phyloP scores from a whole-genome alignment of 1,284 basidiomycete genomes.

The Anthracocystis setariae region DNA sequence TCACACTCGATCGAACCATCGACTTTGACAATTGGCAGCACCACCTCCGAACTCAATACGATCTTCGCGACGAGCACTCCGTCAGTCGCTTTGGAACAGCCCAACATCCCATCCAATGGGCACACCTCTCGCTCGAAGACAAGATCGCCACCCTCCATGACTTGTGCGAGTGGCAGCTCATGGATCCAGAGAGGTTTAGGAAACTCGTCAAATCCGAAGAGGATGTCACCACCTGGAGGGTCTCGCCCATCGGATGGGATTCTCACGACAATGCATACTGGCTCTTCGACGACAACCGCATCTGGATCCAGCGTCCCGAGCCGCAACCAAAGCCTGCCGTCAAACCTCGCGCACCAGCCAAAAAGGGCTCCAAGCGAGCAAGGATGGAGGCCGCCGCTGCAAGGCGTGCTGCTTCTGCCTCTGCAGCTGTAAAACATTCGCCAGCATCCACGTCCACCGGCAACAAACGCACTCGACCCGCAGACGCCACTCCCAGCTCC shows the following conservation, averaged over 20 bases:
- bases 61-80: constrained; percentile 36
- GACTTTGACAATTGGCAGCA: constrained; percentile 61
- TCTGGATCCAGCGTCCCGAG: constrained; percentile 80
- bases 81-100: constrained; percentile 49
- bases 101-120: constrained; percentile 68
- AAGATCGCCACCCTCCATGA: constrained; percentile 68
- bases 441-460: constrained; percentile 45
- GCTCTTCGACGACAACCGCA: constrained; percentile 84
- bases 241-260: constrained; percentile 88
- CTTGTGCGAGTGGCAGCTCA: constrained; percentile 72
- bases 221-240: constrained; percentile 71
- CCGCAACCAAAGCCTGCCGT: constrained; percentile 54
- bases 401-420: constrained; percentile 66
- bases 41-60: constrained; percentile 47
- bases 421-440: constrained; percentile 74
- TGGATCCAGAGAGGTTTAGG: constrained; percentile 71
- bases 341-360: constrained; percentile 43
- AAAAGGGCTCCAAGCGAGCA: constrained; percentile 46
- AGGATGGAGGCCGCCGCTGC: constrained; percentile 40
- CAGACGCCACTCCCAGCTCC: constrained; percentile 27
- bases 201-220: constrained; percentile 70
- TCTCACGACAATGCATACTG: constrained; percentile 83
- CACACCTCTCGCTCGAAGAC: constrained; percentile 69
- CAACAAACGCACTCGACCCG: constrained; percentile 72
- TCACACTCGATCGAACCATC: constrained; percentile 71